Evolutionary conservation across 495 filamentous ascomycete species (phyloP).

Genomic region (Patellaria atrata): DNA sequence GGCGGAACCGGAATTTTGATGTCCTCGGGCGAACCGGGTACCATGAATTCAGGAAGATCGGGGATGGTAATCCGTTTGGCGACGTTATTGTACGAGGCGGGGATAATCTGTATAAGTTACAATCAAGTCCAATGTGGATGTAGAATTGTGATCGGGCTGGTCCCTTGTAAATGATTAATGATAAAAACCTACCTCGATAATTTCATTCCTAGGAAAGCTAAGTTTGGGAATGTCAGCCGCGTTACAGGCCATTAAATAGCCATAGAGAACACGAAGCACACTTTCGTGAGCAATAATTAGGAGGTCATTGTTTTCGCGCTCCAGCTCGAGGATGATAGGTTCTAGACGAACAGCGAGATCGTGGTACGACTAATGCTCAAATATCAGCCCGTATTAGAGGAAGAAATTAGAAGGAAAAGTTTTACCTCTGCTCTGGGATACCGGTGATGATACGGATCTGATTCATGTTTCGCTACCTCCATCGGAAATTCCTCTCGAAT

Average conservation of each 20-base stretch:
- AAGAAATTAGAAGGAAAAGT: constrained; percentile 3
- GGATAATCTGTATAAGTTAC: constrained; percentile 56
- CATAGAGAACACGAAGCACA: constrained; percentile 89
- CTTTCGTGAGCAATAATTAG: constrained; percentile 97
- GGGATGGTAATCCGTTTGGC: constrained; percentile 74
- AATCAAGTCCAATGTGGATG: not conserved
- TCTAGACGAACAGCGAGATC: constrained; percentile 96
- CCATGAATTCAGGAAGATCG: constrained; percentile 42
- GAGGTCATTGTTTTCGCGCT: constrained; percentile 92
- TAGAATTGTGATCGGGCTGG: not conserved
- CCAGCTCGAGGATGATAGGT: constrained; percentile 93
- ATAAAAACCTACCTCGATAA: constrained; percentile 58
- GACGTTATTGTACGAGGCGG: constrained; percentile 91
- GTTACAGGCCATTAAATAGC: constrained; percentile 96
- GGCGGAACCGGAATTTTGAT: constrained; percentile 67
- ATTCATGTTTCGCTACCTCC: constrained; percentile 82
- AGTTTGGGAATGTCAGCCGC: constrained; percentile 90
- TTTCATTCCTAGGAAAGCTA: constrained; percentile 89
- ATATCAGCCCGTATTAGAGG: constrained; percentile 12
- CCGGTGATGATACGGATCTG: constrained; percentile 92
- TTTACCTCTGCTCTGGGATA: constrained; percentile 88
- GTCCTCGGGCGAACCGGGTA: constrained; percentile 67
- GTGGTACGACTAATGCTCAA: constrained; percentile 67
- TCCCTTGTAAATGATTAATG: not conserved
- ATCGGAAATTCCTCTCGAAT: constrained; percentile 73